phyloP scores from a whole-genome alignment of 768 basidiomycete genomes.

The Coprinellus aureogranulatus region DNA sequence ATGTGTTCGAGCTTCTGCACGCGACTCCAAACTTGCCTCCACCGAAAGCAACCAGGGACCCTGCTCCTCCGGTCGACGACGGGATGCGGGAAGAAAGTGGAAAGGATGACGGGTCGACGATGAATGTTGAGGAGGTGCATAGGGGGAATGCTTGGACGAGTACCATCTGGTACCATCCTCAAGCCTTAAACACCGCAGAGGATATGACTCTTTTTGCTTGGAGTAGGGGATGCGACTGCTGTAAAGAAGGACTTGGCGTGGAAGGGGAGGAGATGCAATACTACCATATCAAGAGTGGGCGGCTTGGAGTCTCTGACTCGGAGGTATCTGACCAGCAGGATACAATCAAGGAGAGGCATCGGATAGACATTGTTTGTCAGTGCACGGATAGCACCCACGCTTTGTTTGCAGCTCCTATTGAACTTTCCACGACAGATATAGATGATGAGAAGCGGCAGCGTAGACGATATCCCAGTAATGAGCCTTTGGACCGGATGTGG shows the following conservation, averaged over 20 bases:
- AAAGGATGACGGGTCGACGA: slow-evolving; percentile 62
- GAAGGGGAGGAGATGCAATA: slow-evolving; percentile 65
- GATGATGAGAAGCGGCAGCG: slow-evolving; percentile 58
- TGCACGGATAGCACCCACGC: slow-evolving; percentile 94
- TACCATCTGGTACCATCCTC: slow-evolving; percentile 62
- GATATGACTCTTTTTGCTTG: slow-evolving; percentile 90
- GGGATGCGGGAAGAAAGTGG: slow-evolving; percentile 69
- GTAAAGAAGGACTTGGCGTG: slow-evolving; percentile 60
- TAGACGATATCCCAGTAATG: slow-evolving; percentile 71
- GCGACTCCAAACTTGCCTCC: slow-evolving; percentile 76
- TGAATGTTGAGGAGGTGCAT: slow-evolving; percentile 69
- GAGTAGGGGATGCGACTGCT: slow-evolving; percentile 72
- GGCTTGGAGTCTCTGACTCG: slow-evolving; percentile 80
- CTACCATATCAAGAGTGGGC: slow-evolving; percentile 67
- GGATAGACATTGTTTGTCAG: slow-evolving; percentile 95
- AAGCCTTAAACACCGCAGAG: slow-evolving; percentile 59
- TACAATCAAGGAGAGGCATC: slow-evolving; percentile 69
- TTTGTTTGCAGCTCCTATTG: slow-evolving; percentile 60
- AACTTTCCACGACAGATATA: slow-evolving; percentile 30
- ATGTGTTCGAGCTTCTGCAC: slow-evolving; percentile 84
- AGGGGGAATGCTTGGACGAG: slow-evolving; percentile 73
- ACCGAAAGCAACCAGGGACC: slow-evolving; percentile 81
- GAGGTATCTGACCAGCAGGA: slow-evolving; percentile 80
- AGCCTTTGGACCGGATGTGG: slow-evolving; percentile 87
- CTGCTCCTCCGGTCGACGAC: slow-evolving; percentile 71